Conservation (phyloP, 768 basidiomycete species). For the Rhodotorula toruloides region DNA sequence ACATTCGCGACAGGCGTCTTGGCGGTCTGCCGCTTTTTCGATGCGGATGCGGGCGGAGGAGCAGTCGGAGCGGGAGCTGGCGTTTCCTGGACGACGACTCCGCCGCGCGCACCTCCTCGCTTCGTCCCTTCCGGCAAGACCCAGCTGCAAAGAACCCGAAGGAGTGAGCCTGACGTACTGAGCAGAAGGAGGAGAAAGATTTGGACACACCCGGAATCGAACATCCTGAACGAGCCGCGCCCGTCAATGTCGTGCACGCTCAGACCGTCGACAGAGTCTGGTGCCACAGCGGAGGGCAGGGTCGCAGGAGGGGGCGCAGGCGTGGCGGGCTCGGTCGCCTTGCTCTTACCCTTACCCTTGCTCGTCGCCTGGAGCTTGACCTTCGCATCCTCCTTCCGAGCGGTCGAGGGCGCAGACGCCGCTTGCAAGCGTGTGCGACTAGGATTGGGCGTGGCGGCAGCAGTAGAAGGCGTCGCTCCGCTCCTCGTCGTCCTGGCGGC, state of each 20-base stretch:
- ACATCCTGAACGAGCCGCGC: conserved; percentile 9
- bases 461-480: background rate
- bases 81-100: background rate
- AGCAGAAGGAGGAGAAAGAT: background rate
- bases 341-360: background rate
- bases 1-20: conserved; percentile 62
- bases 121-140: conserved; percentile 14
- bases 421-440: too few species aligned
- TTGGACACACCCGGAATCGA: conserved; percentile 18
- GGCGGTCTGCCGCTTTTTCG: background rate
- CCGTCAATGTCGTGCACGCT: background rate
- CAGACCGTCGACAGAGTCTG: background rate
- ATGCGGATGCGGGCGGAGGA: background rate
- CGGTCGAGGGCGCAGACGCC: background rate
- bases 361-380: background rate
- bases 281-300: too few species aligned
- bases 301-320: too few species aligned
- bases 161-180: rapidly evolving
- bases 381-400: background rate
- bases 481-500: background rate
- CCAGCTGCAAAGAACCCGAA: background rate
- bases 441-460: too few species aligned
- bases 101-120: rapidly evolving
- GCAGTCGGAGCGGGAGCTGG: background rate
- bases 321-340: too few species aligned